These are phyloP conservation scores for Fusarium buxicola DNA, from an alignment of 2,329 filamentous ascomycete species.

Conservation along the genomic window DNA sequence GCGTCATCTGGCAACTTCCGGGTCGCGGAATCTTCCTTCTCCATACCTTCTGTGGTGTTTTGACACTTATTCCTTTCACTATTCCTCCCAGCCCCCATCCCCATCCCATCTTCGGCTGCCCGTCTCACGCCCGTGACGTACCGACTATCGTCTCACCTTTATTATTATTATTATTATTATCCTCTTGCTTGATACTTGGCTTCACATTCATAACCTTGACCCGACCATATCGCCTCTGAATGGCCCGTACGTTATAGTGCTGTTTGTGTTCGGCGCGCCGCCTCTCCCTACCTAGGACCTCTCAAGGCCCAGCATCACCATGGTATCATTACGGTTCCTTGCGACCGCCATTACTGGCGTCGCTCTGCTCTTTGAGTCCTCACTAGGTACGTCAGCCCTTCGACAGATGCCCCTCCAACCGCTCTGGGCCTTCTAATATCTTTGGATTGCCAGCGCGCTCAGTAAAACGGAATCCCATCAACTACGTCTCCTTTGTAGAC, in stretches of 20 bases:
- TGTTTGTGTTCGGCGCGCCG: slow-evolving; percentile 22
- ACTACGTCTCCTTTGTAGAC: slow-evolving; percentile 77
- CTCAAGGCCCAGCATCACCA: slow-evolving; percentile 40
- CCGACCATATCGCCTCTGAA: slow-evolving; percentile 17
- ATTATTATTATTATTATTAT: slow-evolving; percentile 4
- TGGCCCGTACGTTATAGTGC: slow-evolving; percentile 36
- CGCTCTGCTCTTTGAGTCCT: slow-evolving; percentile 48
- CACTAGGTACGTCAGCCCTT: slow-evolving; percentile 45
- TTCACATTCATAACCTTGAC: background rate
- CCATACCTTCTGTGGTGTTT: slow-evolving; percentile 13
- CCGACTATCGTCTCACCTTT: slow-evolving; percentile 28
- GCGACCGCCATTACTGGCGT: slow-evolving; percentile 48
- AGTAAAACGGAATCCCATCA: slow-evolving; percentile 79
- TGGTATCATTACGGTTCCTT: slow-evolving; percentile 51
- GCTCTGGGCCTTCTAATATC: slow-evolving; percentile 34
- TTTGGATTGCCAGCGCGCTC: slow-evolving; percentile 69
- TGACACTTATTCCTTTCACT: slow-evolving; percentile 12
- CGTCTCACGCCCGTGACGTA: slow-evolving; percentile 12
- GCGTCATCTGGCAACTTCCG: slow-evolving; percentile 14
- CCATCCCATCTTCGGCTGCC: slow-evolving; percentile 21
- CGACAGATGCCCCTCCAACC: background rate
- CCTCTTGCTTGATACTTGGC: slow-evolving; percentile 1
- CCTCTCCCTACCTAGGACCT: slow-evolving; percentile 31
- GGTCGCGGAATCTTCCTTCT: slow-evolving; percentile 12
- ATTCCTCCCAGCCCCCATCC: slow-evolving; percentile 1